Conservation (phyloP, 129 eudicot genomes). For the sunflower (Helianthus annuus) region HanXRQr2.0-SUNRISE NC_035442.2:178920101-178920600, state of each 20-base stretch:
- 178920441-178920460: too few relatives aligned
- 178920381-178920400: slow-evolving; percentile 70
- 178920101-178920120: slow-evolving; percentile 87
- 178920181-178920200: slow-evolving; percentile 77
- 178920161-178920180: slow-evolving; percentile 83
- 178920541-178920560: too few relatives aligned
- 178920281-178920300: neutral
- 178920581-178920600: too few relatives aligned
- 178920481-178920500: too few relatives aligned
- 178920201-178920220: slow-evolving; percentile 72
- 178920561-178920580: too few relatives aligned
- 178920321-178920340: slow-evolving; percentile 56
- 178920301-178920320: slow-evolving; percentile 25
- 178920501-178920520: too few relatives aligned
- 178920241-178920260: neutral
- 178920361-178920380: slow-evolving; percentile 82
- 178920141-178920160: slow-evolving; percentile 67
- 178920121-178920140: slow-evolving; percentile 68
- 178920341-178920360: slow-evolving; percentile 72
- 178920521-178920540: too few relatives aligned
- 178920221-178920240: slow-evolving; percentile 40
- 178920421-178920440: neutral
- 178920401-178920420: slow-evolving; percentile 45
- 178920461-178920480: too few relatives aligned
- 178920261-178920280: neutral